Evolutionary conservation across 192 early-diverging fungal genomes (phyloP), one percentile per base, ranked within the genome.

Genomic region (Umbelopsis sp.): DNA sequence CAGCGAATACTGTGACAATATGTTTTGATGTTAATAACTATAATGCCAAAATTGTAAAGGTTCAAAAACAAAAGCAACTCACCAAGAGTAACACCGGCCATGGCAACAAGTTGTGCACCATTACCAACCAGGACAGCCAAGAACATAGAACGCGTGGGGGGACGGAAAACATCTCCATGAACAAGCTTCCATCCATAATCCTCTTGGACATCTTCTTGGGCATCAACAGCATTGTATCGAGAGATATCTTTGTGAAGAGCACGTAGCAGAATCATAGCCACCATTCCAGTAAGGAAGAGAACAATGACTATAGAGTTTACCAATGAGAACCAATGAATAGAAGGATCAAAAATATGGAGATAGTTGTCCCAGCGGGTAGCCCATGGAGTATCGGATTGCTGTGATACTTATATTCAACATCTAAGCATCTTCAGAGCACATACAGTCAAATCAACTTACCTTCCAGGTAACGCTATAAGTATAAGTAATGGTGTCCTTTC

Each of bases 131-230:
- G 83, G 12, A 95, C 92, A 0, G 93, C 81, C 25, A 98, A 80
- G 55, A 92, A 80, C 69, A 90, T 88, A 53, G 89, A 81, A 35
- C 89, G 87, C 27, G 84, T 72, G 3, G 97, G 94, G 23, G 94
- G 76, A n/a, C 97, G 90, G 82, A 98, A 98, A n/a, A 98, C 92
- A 78, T 98, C 97, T 35, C 94, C 95, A 65, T 98, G 97, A 7
- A 98, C 93, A 35, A 94, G 88, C 80, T 97, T 98, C 97, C 97
- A 98, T 3, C 97, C 97, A 88, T 93, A 97, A 68, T 98, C 97
- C 68, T 98, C 97, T 69, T 91, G 91, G 33, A 92, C 79, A 71
- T 92, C 89, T 69, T 93, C 90, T 67, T 87, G 84, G 0, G 84
- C 83, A 49, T 87, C 86, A 37, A 82, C 71, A 16, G 79, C 78